Base-by-base conservation (phyloP, 2,329 filamentous ascomycete species). In the Domatiomyces catenatus region DNA sequence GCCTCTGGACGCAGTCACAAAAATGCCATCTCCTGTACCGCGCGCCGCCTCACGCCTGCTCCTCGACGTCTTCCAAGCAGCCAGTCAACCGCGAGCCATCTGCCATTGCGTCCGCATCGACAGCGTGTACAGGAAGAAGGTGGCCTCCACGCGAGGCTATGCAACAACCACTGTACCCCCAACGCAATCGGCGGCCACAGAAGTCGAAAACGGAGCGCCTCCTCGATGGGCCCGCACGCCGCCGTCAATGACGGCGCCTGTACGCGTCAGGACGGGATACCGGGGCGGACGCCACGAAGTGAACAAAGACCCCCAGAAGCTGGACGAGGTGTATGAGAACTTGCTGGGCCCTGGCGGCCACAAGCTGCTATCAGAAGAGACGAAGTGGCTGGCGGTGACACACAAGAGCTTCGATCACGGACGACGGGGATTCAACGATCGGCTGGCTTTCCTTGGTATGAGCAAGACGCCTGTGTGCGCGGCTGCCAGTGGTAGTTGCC, bases 371-470 rank as follows among this genome's bases (percentile, higher is more conserved):
- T 81, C 84, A 1, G 89, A 95, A 15, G 90, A 98, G 70, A 75
- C 92, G 55, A 96, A 95, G 71, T 98, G 92, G 92, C 72, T 96
- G 62, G 89, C 89, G 26, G 79, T 98, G 50, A 98, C 92, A 58
- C 92, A 96, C 68, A 96, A 96, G 77, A 95, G 88, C 69, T 96
- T 94, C 63, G 90, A 98, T 65, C 88, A 96, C 64, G 92, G 89
- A 48, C 76, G 87, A 62, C 82, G 89, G 73, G 90, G 90, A 1
- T 94, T 90, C 71, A 98, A 98, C 66, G 90, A 95, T 62, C 79
- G 86, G 55, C 72, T 98, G 67, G 86, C 88, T n/a, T 88, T 86
- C 63, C 72, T 94, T 49, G 90, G 87, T 93, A 76, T 52, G 71
- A 17, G 42, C 36, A 50, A 24, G 19, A 24, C 15, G 17, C 20